Evolutionary conservation across 2,329 filamentous ascomycete species (phyloP), one percentile per base, ranked within the genome.

Genomic region (Trichoderma koningiopsis): DNA sequence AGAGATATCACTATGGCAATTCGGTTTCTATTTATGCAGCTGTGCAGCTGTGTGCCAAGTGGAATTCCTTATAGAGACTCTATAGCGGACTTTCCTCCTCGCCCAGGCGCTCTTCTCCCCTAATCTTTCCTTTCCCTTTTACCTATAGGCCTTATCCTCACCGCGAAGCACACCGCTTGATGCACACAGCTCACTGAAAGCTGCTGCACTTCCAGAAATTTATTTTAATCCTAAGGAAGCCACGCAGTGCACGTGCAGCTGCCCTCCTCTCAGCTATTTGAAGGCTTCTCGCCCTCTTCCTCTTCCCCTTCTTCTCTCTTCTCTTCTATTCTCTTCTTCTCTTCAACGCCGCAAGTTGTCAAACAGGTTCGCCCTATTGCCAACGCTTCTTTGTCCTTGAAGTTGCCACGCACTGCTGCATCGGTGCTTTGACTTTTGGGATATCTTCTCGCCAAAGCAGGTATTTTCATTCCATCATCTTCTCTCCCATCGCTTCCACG

Each of bases 201-300:
- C 27, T 29, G 19, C n/a, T 14, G 37, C 19, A 53, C 37, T 13
- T 16, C 5, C 19, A 63, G 47, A 64, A 5, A 16, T n/a, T 53
- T 37, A 24, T 40, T 43, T 40, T 64, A 11, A 31, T 43, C 5
- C 49, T 31, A 16, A 58, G 55, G 43, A 35, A 16, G 6, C 40
- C 3, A 31, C 37, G 27, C 33, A 47, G 33, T 43, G 60, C 65
- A 70, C 47, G 60, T 60, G 64, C 37, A 27, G 57, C 56, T 56
- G 37, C 79, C 78, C 0, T 0, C 76, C 76, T 2, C 84, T 1
- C 75, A 76, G 11, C 76, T 16, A 31, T 55, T 49, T 35, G 37
- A 49, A 27, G 29, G 13, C 43, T 53, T 10, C 29, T 33, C n/a
- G 43, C n/a, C 55, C 61, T 22, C 10, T 16, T 33, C 22, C 11